Base-by-base conservation (phyloP, 1,139 yeast species). In the Scheffersomyces stambukii region DNA sequence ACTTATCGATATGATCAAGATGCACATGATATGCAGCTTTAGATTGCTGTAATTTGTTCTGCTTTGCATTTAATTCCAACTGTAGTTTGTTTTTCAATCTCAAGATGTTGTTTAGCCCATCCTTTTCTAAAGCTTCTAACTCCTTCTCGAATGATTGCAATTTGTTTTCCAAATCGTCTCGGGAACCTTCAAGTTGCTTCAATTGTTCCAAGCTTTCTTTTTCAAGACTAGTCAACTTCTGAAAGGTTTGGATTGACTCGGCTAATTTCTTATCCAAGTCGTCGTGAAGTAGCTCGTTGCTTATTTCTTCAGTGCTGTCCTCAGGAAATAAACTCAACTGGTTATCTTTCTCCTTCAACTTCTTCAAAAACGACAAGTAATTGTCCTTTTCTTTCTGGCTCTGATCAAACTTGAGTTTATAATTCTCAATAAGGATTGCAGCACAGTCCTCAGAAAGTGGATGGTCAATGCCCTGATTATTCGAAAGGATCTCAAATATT, bases 401-500 rank as follows among this genome's bases (percentile, higher is more conserved):
- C 36, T 78, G 85, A 36, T 83, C 91, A 50, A 82, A 84, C 43
- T 81, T 80, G 15, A 64, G 54, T 45, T 79, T 81, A 50, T 86
- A 68, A 35, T 78, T 80, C n/a, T 74, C 78, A 4, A 82, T 64
- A 17, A 89, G 54, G 16, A 72, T 50, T 24, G 70, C 75, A 3
- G 94, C 84, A 52, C 98, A 91, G 28, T 89, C 97, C 19, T 69
- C 67, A 43, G 97, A 89, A 10, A 93, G 75, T 0, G 98, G 98
- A 46, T 84, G 72, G 39, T 85, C 94, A n/a, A 89, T 70, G 36
- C 81, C 88, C 30, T 81, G 80, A 38, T 81, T 80, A 7, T 77
- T 48, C 10, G 71, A 64, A 9, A 67, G 47, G 5, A 77, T 16
- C 74, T 79, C 41, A 75, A 65, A 66, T 2, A 84, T 69, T 40